Percentiles rank a stretch among this genome's conserved stretches.
Conservation (phyloP, 2,329 filamentous ascomycete genomes). For the Acrocalymma vagum region DNA sequence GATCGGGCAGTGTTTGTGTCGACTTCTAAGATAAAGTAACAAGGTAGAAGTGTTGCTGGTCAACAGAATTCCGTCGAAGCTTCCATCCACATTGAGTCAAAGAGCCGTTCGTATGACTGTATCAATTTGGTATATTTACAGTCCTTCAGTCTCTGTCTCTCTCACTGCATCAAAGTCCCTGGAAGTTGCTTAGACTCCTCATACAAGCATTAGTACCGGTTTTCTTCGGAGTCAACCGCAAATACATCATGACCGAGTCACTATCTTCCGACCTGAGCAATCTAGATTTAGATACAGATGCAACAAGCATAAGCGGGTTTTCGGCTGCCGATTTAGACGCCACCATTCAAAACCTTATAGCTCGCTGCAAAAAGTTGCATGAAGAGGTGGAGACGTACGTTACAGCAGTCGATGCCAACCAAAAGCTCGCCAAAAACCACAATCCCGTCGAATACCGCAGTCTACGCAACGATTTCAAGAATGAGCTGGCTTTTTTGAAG, state of each 20-base stretch:
- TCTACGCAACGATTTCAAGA: constrained; percentile 43
- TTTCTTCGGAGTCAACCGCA: no score
- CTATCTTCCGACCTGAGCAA: constrained; percentile 16
- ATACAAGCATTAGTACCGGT: no score
- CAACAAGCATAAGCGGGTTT: constrained; percentile 6
- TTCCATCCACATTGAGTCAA: no score
- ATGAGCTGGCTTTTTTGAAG: constrained; percentile 43
- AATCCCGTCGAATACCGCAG: constrained; percentile 46
- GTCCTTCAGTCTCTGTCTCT: no score
- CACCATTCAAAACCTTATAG: constrained; percentile 43
- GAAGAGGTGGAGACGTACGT: constrained; percentile 53
- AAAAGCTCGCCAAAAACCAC: constrained; percentile 41
- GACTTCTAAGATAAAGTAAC: no score
- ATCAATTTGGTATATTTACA: no score
- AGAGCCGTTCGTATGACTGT: no score
- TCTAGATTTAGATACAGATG: constrained; percentile 17
- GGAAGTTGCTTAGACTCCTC: no score
- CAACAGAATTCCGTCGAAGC: no score
- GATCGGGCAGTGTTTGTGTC: no score
- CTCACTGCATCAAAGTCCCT: no score
- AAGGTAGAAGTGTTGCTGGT: no score
- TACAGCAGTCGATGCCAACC: constrained; percentile 38
- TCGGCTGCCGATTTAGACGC: constrained; percentile 25
- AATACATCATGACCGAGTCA: constrained; percentile 23
- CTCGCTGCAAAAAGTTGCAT: constrained; percentile 47